Evolutionary conservation across 495 filamentous ascomycete species (phyloP).

Genomic region (Neurospora sp.): DNA sequence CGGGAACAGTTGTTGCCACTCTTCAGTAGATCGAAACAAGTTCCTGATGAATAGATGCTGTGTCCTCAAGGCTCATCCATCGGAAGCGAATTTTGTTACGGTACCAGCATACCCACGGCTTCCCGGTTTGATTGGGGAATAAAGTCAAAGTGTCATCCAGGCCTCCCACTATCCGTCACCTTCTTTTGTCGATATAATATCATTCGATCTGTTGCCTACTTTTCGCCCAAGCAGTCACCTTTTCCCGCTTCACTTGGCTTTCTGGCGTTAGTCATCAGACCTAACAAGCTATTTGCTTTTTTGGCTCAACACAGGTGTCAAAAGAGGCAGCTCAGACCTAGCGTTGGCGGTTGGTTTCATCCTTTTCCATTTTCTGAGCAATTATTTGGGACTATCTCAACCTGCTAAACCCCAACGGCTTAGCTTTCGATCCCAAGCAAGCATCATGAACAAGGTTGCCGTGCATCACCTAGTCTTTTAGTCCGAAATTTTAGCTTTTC

Average conservation of each 20-base stretch:
- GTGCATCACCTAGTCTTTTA: not conserved
- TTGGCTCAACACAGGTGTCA: not conserved
- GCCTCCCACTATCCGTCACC: not conserved
- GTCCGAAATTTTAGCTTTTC: not conserved
- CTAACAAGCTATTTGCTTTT: not conserved
- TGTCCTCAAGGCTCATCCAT: not conserved
- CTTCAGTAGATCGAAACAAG: not conserved
- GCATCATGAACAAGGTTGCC: not conserved
- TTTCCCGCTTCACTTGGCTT: not conserved
- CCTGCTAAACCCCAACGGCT: not conserved
- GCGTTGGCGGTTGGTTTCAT: conserved; percentile 3
- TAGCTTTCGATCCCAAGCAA: not conserved
- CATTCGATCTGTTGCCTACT: not conserved
- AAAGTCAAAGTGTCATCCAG: not conserved
- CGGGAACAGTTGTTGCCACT: conserved; percentile 6
- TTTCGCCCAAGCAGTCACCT: not conserved
- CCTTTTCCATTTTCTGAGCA: not conserved
- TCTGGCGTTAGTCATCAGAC: not conserved
- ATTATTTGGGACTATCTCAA: not conserved
- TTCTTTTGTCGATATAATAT: not conserved
- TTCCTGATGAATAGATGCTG: not conserved
- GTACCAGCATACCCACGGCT: not conserved
- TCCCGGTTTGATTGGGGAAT: not conserved
- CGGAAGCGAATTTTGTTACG: not conserved
- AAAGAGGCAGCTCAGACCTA: not conserved